A percentile compares a stretch with the other conserved stretches of the same genome.
These are phyloP conservation scores for Lichtheimia ramosa DNA, from an alignment of 371 early-diverging fungal genomes.

Conservation along the genomic window DNA sequence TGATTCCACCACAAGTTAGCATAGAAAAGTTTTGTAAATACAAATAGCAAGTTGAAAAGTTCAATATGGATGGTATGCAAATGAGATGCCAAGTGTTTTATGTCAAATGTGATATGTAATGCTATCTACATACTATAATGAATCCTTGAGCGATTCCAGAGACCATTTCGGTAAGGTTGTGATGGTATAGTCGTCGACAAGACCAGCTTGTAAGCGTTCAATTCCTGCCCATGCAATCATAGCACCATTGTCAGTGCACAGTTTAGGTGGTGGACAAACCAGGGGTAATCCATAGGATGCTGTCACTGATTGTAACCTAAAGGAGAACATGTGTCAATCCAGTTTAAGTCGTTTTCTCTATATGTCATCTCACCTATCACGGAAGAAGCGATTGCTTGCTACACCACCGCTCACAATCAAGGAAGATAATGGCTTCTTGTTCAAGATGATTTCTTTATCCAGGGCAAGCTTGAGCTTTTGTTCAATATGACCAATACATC, in stretches of 20 bases:
- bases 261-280: conserved; percentile 72
- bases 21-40: no score
- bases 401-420: conserved; percentile 88
- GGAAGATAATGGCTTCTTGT: conserved; percentile 46
- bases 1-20: no score
- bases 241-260: conserved; percentile 89
- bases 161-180: conserved; percentile 72
- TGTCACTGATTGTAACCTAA: conserved; percentile 45
- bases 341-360: neutral
- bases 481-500: conserved; percentile 67
- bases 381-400: conserved; percentile 67
- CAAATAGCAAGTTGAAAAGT: no score
- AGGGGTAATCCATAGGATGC: conserved; percentile 48
- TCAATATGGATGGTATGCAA: no score
- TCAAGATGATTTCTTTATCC: conserved; percentile 36
- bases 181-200: conserved; percentile 62
- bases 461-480: conserved; percentile 68
- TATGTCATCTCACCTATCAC: conserved; percentile 37
- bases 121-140: neutral
- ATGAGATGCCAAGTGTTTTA: no score
- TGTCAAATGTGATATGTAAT: no score
- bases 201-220: conserved; percentile 61
- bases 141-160: conserved; percentile 42
- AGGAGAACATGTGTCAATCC: neutral
- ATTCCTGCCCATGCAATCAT: conserved; percentile 91